Conservation (phyloP, 306 rosid species). For the Rosa chinensis region DNA sequence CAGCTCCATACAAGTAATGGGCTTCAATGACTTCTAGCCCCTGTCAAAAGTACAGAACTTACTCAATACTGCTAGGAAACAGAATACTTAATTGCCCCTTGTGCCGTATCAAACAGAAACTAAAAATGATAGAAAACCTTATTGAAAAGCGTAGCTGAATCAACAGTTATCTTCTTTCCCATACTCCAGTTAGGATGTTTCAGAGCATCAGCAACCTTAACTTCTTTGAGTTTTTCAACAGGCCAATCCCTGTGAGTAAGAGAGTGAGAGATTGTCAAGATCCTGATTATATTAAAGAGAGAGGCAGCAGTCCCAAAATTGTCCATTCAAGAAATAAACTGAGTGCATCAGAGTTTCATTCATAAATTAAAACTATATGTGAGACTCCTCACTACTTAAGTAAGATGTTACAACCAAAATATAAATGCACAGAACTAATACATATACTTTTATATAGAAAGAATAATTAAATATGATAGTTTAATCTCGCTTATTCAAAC, state of each 20-base stretch:
- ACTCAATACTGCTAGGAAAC: background rate
- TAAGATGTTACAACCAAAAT: background rate
- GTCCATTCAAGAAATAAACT: background rate
- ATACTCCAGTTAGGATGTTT: constrained; percentile 99
- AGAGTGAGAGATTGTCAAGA: constrained; percentile 3
- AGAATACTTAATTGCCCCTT: background rate
- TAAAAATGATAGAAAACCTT: constrained; percentile 52
- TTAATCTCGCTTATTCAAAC: constrained; percentile 7
- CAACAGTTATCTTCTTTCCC: constrained; percentile 99
- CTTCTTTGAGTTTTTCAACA: constrained; percentile 90
- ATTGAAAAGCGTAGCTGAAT: constrained; percentile 97
- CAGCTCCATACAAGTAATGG: constrained; percentile 95
- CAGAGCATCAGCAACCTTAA: constrained; percentile 95
- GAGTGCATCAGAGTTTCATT: background rate
- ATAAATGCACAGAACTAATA: background rate
- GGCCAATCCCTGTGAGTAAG: constrained; percentile 79
- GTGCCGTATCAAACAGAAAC: background rate
- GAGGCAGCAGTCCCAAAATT: background rate
- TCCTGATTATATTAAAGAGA: background rate
- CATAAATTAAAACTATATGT: constrained; percentile 1
- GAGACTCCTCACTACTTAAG: constrained; percentile 1
- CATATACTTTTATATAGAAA: background rate
- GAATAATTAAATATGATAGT: background rate
- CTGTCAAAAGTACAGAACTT: constrained; percentile 34
- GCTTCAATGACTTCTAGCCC: constrained; percentile 99